Base-by-base conservation (phyloP, 2,329 filamentous ascomycete genomes). In the Diplocarpon mali region DNA sequence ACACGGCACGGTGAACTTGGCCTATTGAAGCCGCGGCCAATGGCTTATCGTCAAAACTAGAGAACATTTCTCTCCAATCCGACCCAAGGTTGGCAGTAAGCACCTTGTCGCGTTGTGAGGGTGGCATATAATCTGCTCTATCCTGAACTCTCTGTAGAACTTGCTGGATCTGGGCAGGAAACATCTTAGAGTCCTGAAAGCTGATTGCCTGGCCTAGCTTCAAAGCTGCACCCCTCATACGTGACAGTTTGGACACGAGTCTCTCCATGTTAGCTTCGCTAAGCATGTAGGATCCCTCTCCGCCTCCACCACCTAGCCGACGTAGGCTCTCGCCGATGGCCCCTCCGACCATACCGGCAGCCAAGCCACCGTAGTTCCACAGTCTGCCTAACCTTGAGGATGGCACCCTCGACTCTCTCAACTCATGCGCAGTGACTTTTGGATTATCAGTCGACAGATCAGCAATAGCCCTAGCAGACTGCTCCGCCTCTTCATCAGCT, bases 191-290 rank as follows among this genome's bases (percentile, higher is more conserved):
- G 66, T 98, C 92, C 69, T 98, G 92, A 60, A 98, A 92, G 63
- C 88, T 95, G 72, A 98, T 83, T 84, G 96, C 92, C 68, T 98
- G 92, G 0, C 92, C 93, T 20, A 98, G 67, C 67, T 98, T 98
- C 35, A 98, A 70, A n/a, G 92, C 92, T 5, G 92, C 93, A 31
- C 92, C 92, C 58, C 92, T 79, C 92, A 98, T 98, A 16, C 85
- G 83, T 2, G 90, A 96, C 2, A 98, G 73, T 64, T 93, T 95
- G 5, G 86, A 73, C 1, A 98, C 92, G 8, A 98, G 73, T 38
- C 93, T 77, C 62, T 96, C 89, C 76, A 96, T 88, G 59, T 98
- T 98, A 9, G 72, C 80, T 5, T 86, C 75, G 63, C 85, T 96
- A 45, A 98, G 76, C 67, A 98, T 79, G 8, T 95, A 70, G 1